Base-by-base conservation (phyloP, 1,284 basidiomycete species). In the Ceratorhiza oryzae-sativae region DNA sequence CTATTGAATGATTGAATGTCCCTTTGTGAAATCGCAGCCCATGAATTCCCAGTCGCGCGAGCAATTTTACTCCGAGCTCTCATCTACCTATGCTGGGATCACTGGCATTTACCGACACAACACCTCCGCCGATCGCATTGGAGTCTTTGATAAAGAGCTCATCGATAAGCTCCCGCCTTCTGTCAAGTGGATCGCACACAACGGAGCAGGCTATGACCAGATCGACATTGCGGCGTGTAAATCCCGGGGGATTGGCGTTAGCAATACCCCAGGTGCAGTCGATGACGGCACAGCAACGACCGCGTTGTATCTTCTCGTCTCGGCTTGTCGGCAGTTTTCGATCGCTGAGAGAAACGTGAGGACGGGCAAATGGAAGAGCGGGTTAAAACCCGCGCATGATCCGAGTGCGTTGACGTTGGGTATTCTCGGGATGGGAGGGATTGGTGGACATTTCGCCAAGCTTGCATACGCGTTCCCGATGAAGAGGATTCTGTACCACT, bases 241-340 rank as follows among this genome's bases (percentile, higher is more conserved):
- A 76, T 86, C 85, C 15, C 86, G 86, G 79, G 90, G 92, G 12
- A 94, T 97, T 76, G 83, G 82, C 67, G 88, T 97, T n/a, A 93
- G 93, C 15, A 94, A 97, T 79, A 97, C 95, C 0, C 95, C 95
- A 1, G 89, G 89, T 18, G 93, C 93, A 2, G 95, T 97, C 61
- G 92, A 97, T 81, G 93, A 95, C 75, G 94, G 91, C 2, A 96
- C 95, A 0, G 95, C 95, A 0, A 96, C 94, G 1, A 93, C 93
- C 0, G 94, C 90, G 0, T 83, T 95, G 25, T 97, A 91, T 81
- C 88, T 97, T 65, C 82, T 94, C 76, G 86, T 97, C 76, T 92
- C 93, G 23, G 86, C 92, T n/a, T 80, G 95, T 56, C 89, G 95
- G 39, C 89, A 92, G 75, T 97, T 88, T 80, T 85, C 89, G 18